phyloP scores from a whole-genome alignment of 331 rosid genomes.

The Quercus lobata region DNA sequence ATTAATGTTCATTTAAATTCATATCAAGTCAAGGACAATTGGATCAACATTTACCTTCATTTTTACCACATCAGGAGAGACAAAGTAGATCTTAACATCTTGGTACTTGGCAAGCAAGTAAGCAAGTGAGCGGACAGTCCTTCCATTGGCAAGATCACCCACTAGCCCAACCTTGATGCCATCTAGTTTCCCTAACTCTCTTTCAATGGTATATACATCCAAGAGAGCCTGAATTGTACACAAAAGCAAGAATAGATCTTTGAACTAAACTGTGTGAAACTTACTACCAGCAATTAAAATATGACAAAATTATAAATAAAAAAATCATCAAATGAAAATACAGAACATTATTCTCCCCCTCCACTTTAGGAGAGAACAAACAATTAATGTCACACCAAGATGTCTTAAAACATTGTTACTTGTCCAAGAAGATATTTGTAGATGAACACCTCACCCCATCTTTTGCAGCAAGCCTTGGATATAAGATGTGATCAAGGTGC shows the following conservation, averaged over 20 bases:
- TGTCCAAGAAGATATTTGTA: background rate
- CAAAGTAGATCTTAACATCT: constrained; percentile 69
- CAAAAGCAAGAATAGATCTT: constrained; percentile 1
- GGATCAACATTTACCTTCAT: constrained; percentile 65
- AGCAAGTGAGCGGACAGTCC: constrained; percentile 92
- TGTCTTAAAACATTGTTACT: background rate
- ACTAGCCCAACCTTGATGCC: constrained; percentile 83
- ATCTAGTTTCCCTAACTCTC: constrained; percentile 80
- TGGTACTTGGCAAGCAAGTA: constrained; percentile 80
- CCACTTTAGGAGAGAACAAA: background rate
- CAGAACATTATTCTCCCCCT: background rate
- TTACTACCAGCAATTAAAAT: background rate
- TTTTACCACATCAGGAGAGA: constrained; percentile 86
- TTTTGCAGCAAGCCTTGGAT: background rate
- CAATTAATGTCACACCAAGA: background rate
- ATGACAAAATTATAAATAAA: background rate
- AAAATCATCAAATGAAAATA: background rate
- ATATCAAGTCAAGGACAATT: background rate
- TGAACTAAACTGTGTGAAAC: background rate
- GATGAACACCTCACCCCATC: background rate
- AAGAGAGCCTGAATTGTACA: constrained; percentile 64
- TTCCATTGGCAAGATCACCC: constrained; percentile 92
- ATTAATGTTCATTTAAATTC: background rate
- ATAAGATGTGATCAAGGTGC: background rate
- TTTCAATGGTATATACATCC: constrained; percentile 82